Evolutionary conservation across 2,329 filamentous ascomycete genomes (phyloP).

Genomic region (Cladosporium sp.): DNA sequence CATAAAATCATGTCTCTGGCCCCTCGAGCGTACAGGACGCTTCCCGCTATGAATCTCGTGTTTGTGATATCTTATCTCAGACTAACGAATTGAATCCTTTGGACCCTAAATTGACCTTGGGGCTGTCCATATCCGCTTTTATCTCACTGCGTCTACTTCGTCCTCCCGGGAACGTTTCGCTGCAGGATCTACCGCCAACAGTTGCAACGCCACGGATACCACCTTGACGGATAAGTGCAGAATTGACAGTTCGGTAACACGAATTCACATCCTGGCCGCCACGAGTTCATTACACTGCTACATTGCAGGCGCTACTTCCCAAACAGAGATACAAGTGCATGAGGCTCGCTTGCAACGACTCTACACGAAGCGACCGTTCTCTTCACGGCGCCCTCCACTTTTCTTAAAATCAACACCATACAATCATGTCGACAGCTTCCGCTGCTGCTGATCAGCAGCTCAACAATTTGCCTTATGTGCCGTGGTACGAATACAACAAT

Average conservation of each 20-base stretch:
- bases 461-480: constrained; percentile 30
- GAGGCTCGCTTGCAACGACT: background rate
- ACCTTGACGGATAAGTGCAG: background rate
- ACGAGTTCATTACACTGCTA: constrained; percentile 5
- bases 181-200: background rate
- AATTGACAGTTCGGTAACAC: constrained; percentile 11
- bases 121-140: background rate
- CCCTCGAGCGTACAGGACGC: constrained; percentile 1
- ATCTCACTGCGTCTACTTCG: background rate
- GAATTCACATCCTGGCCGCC: background rate
- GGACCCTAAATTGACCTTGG: background rate
- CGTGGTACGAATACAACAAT: constrained; percentile 62
- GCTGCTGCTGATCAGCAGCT: constrained; percentile 10
- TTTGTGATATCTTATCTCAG: constrained; percentile 1
- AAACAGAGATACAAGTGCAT: constrained; percentile 1
- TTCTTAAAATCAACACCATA: background rate
- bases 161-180: background rate
- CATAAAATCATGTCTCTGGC: constrained; percentile 4
- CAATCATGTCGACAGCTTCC: constrained; percentile 3
- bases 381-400: background rate
- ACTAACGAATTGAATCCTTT: background rate
- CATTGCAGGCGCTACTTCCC: constrained; percentile 8
- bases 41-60: background rate
- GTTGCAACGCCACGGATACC: background rate
- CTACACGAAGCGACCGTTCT: background rate